A percentile compares a stretch with the other conserved stretches of the same genome.
These are phyloP conservation scores for Eutrema salsugineum DNA, from an alignment of 441 rosid genomes.

Conservation along the genomic window DNA sequence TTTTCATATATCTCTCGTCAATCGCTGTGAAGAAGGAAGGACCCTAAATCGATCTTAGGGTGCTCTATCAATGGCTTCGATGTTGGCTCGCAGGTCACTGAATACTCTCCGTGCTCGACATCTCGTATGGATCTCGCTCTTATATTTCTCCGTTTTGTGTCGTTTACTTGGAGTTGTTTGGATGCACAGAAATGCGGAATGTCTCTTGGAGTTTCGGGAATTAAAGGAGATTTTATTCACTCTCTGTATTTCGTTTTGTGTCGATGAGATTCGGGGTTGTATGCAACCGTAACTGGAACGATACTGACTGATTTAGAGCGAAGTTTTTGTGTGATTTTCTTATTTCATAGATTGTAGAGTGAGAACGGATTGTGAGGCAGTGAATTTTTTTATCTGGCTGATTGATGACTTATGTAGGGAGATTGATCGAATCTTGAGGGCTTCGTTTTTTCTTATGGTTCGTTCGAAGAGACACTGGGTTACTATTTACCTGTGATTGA, in stretches of 20 bases:
- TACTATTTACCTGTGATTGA: neutral
- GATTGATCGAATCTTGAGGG: neutral
- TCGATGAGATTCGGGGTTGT: neutral
- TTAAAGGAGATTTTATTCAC: neutral
- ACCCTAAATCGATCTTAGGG: conserved; percentile 1
- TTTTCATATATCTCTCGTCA: neutral
- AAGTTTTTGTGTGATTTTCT: neutral
- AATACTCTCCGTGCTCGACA: conserved; percentile 70
- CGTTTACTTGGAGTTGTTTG: neutral
- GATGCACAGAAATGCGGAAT: conserved; percentile 13
- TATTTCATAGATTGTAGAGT: neutral
- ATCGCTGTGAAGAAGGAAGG: conserved; percentile 26
- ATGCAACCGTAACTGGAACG: neutral
- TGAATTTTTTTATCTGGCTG: neutral
- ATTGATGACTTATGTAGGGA: neutral
- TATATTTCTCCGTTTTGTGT: neutral
- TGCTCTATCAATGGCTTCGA: conserved; percentile 55
- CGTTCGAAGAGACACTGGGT: neutral
- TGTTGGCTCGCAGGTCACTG: conserved; percentile 86
- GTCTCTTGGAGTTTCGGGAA: neutral
- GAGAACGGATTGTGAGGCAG: neutral
- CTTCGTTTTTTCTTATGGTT: neutral
- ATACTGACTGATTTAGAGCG: neutral
- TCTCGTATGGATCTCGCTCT: conserved; percentile 44
- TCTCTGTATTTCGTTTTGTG: neutral